A percentile compares a stretch with the other conserved stretches of the same genome.
phyloP scores from a whole-genome alignment of 495 filamentous ascomycete genomes.

The Penicillium paxilli region DNA sequence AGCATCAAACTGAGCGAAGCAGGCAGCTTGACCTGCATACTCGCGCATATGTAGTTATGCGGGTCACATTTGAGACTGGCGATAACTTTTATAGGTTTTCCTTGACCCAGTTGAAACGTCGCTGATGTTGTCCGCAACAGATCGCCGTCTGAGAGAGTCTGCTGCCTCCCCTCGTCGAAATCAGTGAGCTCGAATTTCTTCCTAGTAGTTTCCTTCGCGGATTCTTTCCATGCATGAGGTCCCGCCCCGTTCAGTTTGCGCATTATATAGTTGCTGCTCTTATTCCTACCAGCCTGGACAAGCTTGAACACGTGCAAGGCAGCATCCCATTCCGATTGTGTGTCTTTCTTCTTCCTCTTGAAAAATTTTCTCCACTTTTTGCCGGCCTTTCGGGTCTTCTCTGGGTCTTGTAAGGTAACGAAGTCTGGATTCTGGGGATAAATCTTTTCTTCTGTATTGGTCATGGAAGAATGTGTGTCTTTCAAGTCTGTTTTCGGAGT shows the following conservation, averaged over 20 bases:
- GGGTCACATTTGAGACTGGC: background rate
- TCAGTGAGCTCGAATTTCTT: too few species aligned
- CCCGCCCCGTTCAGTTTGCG: too few species aligned
- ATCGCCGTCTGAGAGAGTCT: background rate
- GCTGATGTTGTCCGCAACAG: background rate
- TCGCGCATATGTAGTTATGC: background rate
- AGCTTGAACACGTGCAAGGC: background rate
- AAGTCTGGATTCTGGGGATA: background rate
- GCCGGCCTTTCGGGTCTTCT: background rate
- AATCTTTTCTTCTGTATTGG: background rate
- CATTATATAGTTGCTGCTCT: background rate
- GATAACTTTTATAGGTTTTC: background rate
- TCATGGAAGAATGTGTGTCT: too few species aligned
- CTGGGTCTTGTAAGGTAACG: background rate
- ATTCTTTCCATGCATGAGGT: too few species aligned
- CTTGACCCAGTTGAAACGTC: background rate
- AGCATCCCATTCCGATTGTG: background rate
- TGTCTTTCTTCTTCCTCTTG: background rate
- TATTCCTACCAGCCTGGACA: background rate
- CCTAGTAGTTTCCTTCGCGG: too few species aligned
- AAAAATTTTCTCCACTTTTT: background rate
- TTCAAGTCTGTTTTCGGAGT: too few species aligned
- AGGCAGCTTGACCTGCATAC: background rate
- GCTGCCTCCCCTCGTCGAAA: background rate
- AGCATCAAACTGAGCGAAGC: background rate